Conservation (phyloP, 129 eudicot species). For the Centaurea solstitialis region DNA sequence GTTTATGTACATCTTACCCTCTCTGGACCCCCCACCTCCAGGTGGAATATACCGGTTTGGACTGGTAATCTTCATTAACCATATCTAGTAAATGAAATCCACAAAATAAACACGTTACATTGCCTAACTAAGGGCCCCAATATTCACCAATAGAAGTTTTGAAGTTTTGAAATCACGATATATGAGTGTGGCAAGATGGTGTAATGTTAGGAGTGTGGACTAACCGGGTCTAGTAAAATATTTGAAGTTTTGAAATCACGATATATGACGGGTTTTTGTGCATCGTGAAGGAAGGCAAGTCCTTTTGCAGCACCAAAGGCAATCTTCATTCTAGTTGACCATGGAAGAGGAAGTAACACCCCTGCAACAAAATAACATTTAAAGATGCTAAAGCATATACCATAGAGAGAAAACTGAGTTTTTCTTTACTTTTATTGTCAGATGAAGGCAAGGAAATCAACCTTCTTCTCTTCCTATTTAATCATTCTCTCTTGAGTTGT, state of each 20-base stretch:
- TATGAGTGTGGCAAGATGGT: constrained; percentile 7
- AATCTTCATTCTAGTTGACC: constrained; percentile 95
- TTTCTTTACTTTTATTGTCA: too few species aligned
- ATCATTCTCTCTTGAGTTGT: too few species aligned
- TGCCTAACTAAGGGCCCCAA: background rate
- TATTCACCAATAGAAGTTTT: background rate
- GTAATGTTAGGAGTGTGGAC: constrained; percentile 14
- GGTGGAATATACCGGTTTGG: background rate
- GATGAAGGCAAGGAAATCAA: too few species aligned
- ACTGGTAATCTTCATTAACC: background rate
- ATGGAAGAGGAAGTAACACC: constrained; percentile 92
- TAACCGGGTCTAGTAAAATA: constrained; percentile 83
- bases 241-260: constrained; percentile 96
- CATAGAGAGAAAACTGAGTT: background rate
- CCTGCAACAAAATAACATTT: constrained; percentile 51
- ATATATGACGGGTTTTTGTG: constrained; percentile 89
- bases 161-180: too few species aligned
- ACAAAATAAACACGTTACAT: background rate
- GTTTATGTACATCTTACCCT: background rate
- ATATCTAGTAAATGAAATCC: background rate
- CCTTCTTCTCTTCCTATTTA: too few species aligned
- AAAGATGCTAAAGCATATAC: background rate
- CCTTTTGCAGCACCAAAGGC: constrained; percentile 96
- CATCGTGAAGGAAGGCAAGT: constrained; percentile 90
- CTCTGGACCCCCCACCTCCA: background rate